Conservation (phyloP, 2,329 filamentous ascomycete species). For the Fonsecaea nubica region DNA sequence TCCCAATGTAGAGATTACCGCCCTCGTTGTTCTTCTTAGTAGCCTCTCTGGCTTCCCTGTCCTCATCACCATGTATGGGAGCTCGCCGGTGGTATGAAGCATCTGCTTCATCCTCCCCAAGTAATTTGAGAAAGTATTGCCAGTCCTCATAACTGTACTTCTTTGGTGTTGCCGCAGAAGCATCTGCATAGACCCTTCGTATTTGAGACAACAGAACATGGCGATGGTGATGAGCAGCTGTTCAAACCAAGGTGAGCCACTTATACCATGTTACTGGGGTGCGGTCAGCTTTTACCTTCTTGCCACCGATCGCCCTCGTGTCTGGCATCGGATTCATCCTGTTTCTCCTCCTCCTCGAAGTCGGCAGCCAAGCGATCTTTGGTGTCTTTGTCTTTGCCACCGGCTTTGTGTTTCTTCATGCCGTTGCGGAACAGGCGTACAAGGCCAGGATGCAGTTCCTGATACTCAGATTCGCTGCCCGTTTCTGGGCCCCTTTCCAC, state of each 20-base stretch:
- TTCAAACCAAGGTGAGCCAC: constrained; percentile 5
- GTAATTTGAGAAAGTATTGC: constrained; percentile 57
- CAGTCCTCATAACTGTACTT: constrained; percentile 53
- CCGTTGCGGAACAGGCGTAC: constrained; percentile 28
- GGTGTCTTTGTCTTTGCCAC: constrained; percentile 18
- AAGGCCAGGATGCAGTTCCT: constrained; percentile 40
- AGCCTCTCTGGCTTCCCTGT: constrained; percentile 7
- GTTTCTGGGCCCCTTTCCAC: constrained; percentile 18
- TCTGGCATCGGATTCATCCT: constrained; percentile 50
- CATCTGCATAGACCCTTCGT: constrained; percentile 48
- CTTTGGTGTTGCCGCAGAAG: constrained; percentile 44
- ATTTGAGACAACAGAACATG: constrained; percentile 49
- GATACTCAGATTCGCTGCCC: constrained; percentile 23
- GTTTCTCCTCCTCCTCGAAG: constrained; percentile 52
- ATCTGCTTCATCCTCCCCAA: constrained; percentile 54
- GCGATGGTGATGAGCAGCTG: constrained; percentile 54
- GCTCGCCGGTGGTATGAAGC: constrained; percentile 43
- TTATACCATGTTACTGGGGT: not conserved
- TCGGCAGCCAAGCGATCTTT: constrained; percentile 48
- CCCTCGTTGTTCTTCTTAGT: constrained; percentile 9
- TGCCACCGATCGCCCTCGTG: constrained; percentile 52
- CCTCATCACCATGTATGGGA: constrained; percentile 12
- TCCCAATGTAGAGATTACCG: not conserved
- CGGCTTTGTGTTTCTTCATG: constrained; percentile 16
- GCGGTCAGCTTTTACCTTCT: constrained; percentile 45